Conservation (phyloP, 2,329 filamentous ascomycete genomes). For the Aspergillus alliaceus region DNA sequence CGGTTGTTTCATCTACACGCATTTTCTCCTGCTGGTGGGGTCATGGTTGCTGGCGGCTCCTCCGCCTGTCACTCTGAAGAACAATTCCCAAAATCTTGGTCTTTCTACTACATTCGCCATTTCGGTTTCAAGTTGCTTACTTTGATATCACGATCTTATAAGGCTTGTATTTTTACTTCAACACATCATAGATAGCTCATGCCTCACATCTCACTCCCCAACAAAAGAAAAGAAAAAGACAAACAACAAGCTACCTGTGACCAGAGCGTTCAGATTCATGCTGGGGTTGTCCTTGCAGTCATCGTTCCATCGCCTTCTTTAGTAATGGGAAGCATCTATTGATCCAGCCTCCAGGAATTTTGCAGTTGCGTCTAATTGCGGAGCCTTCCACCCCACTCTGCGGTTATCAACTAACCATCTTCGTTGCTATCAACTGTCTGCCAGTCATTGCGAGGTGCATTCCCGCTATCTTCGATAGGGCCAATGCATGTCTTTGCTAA, state of each 20-base stretch:
- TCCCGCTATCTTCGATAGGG: constrained; percentile 24
- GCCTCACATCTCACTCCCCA: too few species aligned
- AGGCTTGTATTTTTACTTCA: not conserved
- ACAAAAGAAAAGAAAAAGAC: not conserved
- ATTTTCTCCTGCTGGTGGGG: not conserved
- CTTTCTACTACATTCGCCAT: not conserved
- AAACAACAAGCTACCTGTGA: not conserved
- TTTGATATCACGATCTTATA: not conserved
- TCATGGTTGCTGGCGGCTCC: not conserved
- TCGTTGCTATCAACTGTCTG: constrained; percentile 19
- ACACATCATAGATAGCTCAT: too few species aligned
- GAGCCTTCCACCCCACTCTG: constrained; percentile 22
- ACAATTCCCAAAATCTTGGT: not conserved
- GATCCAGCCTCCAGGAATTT: constrained; percentile 24
- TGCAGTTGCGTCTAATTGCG: constrained; percentile 21
- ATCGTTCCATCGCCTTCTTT: constrained; percentile 13
- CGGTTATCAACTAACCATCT: constrained; percentile 20
- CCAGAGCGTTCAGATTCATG: not conserved
- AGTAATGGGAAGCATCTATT: constrained; percentile 12
- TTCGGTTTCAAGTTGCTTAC: not conserved
- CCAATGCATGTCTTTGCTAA: constrained; percentile 20
- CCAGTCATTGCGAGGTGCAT: constrained; percentile 22
- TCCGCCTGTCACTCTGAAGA: not conserved
- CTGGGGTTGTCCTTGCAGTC: constrained; percentile 7
- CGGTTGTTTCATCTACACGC: not conserved